Base-by-base conservation (phyloP, 495 filamentous ascomycete species). In the Xylaria cubensis region DNA sequence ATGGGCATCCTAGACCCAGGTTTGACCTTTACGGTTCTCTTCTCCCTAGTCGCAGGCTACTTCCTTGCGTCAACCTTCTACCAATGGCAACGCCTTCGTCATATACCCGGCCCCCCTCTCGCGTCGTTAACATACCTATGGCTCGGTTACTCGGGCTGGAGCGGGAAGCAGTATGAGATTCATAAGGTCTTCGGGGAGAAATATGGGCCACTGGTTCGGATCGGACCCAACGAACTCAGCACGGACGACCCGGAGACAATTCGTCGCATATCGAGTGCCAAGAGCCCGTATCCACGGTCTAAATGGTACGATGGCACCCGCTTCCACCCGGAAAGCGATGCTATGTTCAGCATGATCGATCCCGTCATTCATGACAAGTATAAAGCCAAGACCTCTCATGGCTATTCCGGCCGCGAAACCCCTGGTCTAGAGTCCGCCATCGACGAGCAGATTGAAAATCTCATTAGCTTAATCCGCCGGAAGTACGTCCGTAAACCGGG, bases 361-460 rank as follows among this genome's bases (percentile, higher is more conserved):
- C 72, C 79, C 1, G 67, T 71, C 0, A 36, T 36, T 26, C 78
- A 83, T 39, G 74, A 73, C 13, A 77, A 80, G 34, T 67, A 76
- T 26, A 80, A 80, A 62, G 74, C 77, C 48, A 79, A 79, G 65
- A 61, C 84, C 13, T 42, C 70, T 21, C 75, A 77, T 24, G 82
- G 77, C 4, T 89, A 89, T 69, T 76, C 81, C 6, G 86, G 86
- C 53, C 85, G 83, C 75, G 86, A 88, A 29, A 82, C 79, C 39
- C 73, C 77, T 3, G 51, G 75, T 9, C 69, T 87, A 7, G 86
- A 90, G 72, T 21, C 67, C 7, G 77, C 79, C 5, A 76, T 90
- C 42, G 84, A 88, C 65, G 56, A 73, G 12, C 76, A 82, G 21
- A 44, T 88, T n/a, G 56, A 50, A 10, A 66, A 74, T 26, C 70